Evolutionary conservation across 2,329 filamentous ascomycete genomes (phyloP).

Genomic region (Tolypocladium sp.): DNA sequence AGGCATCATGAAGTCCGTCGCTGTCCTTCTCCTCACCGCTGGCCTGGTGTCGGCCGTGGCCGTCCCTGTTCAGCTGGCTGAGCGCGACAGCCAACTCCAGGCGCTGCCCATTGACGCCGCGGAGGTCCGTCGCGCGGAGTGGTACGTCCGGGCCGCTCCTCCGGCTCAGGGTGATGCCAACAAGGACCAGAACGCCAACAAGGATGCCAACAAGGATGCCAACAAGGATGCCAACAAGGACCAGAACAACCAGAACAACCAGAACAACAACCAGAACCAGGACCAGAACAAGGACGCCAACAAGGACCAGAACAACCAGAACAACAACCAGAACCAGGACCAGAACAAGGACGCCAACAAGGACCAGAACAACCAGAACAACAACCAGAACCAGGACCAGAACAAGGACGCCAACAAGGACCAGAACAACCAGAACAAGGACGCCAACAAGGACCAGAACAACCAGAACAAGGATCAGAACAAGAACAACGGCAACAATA

Average conservation of each 20-base stretch:
- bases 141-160: not conserved
- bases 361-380: not conserved
- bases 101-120: not conserved
- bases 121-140: not conserved
- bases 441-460: not conserved
- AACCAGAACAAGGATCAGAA: not conserved
- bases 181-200: conserved; percentile 1
- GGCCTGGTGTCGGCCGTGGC: conserved; percentile 20
- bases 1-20: conserved; percentile 17
- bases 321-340: conserved; percentile 8
- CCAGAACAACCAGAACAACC: not conserved
- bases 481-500: not conserved
- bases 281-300: conserved; percentile 6
- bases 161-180: not conserved
- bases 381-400: not conserved
- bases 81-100: conserved; percentile 3
- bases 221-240: conserved; percentile 9
- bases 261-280: conserved; percentile 10
- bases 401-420: no score
- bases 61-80: conserved; percentile 13
- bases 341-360: not conserved
- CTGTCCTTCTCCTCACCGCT: conserved; percentile 16
- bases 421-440: not conserved
- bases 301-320: not conserved
- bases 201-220: conserved; percentile 4